Base-by-base conservation (phyloP, 495 filamentous ascomycete genomes). In the Hypoxylon fuscum region DNA sequence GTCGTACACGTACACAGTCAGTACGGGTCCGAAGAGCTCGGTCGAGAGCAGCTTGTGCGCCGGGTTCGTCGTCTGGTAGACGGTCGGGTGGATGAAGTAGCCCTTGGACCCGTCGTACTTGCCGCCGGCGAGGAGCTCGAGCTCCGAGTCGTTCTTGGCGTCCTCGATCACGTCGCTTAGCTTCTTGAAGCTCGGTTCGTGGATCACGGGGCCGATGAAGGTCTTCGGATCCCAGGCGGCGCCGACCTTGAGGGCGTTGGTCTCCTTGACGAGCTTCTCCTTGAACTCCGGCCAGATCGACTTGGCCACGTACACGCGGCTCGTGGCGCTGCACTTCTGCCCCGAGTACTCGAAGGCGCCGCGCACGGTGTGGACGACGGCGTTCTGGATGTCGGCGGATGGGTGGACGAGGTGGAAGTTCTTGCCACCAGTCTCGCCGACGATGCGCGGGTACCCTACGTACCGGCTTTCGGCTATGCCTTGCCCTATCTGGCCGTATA, bases 331-430 rank as follows among this genome's bases (percentile, higher is more conserved):
- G 77, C 91, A 96, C 74, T 96, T 96, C 73, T 96, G 92, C 18
- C 92, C 92, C 71, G 93, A 90, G 70, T 90, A 96, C 75, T 96
- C 92, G 68, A 96, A 96, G 6, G 92, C 88, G 35, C 90, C 92
- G 35, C 92, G 88, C 23, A 96, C 85, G 8, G 91, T 96, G 62
- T 95, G 88, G 40, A 88, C 78, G 8, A 86, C 89, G 22, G 92
- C 91, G 64, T 92, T 94, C 29, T 83, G 73, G 41, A 92, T 66
- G 61, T 95, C 89, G 31, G 92, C 91, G 3, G 84, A 87, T 5
- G 78, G 58, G 70, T 96, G 91, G 40, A 96, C 72, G 34, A 96
- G 78, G 76, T 94, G 92, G 81, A 93, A 96, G 76, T 96, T 96
- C 85, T 96, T 96, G 59, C 92, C 92, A 55, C 90, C 90, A 2